These are phyloP conservation scores for Daldinia sp. DNA, from an alignment of 2,329 filamentous ascomycete genomes.

Conservation along the genomic window DNA sequence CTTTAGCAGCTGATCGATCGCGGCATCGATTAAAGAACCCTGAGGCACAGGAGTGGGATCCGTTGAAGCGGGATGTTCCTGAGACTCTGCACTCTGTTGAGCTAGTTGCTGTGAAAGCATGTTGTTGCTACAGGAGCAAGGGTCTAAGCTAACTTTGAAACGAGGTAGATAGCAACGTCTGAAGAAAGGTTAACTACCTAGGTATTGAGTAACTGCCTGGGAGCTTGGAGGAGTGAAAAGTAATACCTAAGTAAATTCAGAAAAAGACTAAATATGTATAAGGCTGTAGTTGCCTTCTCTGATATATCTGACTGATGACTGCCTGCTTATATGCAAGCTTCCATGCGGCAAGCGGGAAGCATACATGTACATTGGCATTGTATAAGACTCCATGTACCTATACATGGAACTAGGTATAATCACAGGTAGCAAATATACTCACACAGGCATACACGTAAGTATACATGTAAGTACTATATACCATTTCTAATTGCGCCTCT, in stretches of 20 bases:
- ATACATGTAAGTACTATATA: neutral
- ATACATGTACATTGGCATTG: neutral
- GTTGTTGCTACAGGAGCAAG: neutral
- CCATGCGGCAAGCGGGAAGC: neutral
- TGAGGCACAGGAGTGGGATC: neutral
- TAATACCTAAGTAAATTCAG: neutral
- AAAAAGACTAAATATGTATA: neutral
- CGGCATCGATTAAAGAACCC: constrained; percentile 26
- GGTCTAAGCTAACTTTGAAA: neutral
- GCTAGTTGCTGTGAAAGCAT: constrained; percentile 10
- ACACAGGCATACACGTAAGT: neutral
- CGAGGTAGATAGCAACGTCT: neutral
- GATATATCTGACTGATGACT: constrained; percentile 19
- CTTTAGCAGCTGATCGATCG: constrained; percentile 28
- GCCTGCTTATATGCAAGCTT: constrained; percentile 17
- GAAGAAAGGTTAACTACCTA: neutral
- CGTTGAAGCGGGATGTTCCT: neutral
- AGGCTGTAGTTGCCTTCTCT: constrained; percentile 13
- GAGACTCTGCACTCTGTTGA: neutral
- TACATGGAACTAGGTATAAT: neutral
- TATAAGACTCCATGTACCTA: neutral
- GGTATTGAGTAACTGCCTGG: neutral
- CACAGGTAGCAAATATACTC: neutral
- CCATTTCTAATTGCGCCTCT: neutral
- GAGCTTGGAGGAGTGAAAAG: neutral